Percentiles rank a stretch among this genome's conserved stretches.
Conservation (phyloP, 768 basidiomycete genomes). For the Lentinus tigrinus region DNA sequence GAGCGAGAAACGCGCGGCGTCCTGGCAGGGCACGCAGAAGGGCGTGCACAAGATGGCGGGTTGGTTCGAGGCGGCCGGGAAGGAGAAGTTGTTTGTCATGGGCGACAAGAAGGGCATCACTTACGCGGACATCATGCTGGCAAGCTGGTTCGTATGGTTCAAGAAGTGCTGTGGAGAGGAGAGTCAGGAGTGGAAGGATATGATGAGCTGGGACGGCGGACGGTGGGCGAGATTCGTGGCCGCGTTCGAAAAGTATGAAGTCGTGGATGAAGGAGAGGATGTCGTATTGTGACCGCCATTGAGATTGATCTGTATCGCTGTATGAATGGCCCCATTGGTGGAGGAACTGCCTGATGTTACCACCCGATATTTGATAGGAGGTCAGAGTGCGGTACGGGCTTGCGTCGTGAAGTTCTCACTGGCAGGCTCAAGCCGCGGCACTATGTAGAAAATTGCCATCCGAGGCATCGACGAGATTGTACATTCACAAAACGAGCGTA, state of each 20-base stretch:
- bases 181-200: constrained; percentile 33
- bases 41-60: constrained; percentile 26
- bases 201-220: constrained; percentile 38
- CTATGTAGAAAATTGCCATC: too few relatives aligned
- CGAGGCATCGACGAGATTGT: too few relatives aligned
- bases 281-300: too few relatives aligned
- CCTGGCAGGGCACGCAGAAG: constrained; percentile 29
- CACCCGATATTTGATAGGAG: too few relatives aligned
- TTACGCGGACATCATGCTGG: constrained; percentile 38
- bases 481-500: too few relatives aligned
- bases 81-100: constrained; percentile 33
- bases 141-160: constrained; percentile 35
- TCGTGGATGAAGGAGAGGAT: constrained; percentile 4
- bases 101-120: constrained; percentile 27
- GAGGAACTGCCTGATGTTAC: too few relatives aligned
- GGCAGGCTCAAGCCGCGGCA: too few relatives aligned
- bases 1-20: constrained; percentile 26
- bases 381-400: too few relatives aligned
- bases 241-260: constrained; percentile 32
- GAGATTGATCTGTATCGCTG: too few relatives aligned
- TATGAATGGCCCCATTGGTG: too few relatives aligned
- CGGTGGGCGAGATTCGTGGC: constrained; percentile 36
- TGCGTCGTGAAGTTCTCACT: too few relatives aligned
- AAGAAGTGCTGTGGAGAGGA: constrained; percentile 27
- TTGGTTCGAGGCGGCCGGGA: constrained; percentile 32